phyloP scores from a whole-genome alignment of 495 filamentous ascomycete genomes.

The Hypoxylon rickii region DNA sequence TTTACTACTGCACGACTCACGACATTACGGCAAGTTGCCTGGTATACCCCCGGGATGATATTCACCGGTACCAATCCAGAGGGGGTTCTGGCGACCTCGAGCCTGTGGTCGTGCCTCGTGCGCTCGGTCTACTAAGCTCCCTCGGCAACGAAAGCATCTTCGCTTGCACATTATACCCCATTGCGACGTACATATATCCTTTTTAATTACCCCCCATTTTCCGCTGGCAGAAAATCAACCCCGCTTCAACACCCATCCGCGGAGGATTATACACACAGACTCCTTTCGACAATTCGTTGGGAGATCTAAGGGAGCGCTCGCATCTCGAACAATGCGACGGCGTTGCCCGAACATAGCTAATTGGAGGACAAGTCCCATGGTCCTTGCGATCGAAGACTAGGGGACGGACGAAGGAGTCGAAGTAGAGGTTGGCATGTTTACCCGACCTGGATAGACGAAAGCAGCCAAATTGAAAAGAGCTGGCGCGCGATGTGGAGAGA shows the following conservation, averaged over 20 bases:
- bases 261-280: conserved; percentile 3
- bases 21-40: conserved; percentile 26
- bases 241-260: conserved; percentile 28
- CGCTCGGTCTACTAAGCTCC: conserved; percentile 28
- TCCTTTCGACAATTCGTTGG: conserved; percentile 3
- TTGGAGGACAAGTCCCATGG: not conserved
- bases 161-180: conserved; percentile 39
- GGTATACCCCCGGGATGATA: conserved; percentile 11
- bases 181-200: conserved; percentile 34
- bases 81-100: conserved; percentile 31
- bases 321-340: conserved; percentile 3
- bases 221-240: conserved; percentile 33
- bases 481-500: not conserved
- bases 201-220: conserved; percentile 25
- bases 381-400: not conserved
- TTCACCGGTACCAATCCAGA: conserved; percentile 10
- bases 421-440: conserved; percentile 16
- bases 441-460: conserved; percentile 15
- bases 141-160: conserved; percentile 16
- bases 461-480: conserved; percentile 15
- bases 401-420: not conserved
- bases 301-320: conserved; percentile 5
- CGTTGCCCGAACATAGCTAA: conserved; percentile 10
- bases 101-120: conserved; percentile 34
- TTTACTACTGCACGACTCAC: conserved; percentile 33